These are phyloP conservation scores for Torulaspora globosa DNA, from an alignment of 1,139 yeast genomes.

Conservation along the genomic window DNA sequence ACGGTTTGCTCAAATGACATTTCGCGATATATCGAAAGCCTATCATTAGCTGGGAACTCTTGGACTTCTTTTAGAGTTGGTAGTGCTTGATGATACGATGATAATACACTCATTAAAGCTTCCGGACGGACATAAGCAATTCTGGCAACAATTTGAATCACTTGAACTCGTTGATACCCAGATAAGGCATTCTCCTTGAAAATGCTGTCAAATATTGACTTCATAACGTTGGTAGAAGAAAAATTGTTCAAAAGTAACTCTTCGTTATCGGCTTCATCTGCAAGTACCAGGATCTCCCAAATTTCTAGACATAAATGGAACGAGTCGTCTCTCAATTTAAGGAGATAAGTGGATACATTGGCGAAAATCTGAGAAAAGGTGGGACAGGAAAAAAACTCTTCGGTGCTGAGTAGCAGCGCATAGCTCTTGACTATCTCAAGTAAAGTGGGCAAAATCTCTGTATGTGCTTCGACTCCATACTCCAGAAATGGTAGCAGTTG, in stretches of 20 bases:
- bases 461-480: slow-evolving; percentile 51
- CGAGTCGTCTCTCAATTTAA: slow-evolving; percentile 67
- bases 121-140: slow-evolving; percentile 47
- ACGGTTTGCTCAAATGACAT: slow-evolving; percentile 28
- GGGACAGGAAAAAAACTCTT: slow-evolving; percentile 41
- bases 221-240: slow-evolving; percentile 27
- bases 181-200: slow-evolving; percentile 34
- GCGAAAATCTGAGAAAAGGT: slow-evolving; percentile 46
- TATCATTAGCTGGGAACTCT: slow-evolving; percentile 23
- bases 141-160: slow-evolving; percentile 53
- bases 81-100: slow-evolving; percentile 25
- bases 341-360: slow-evolving; percentile 53
- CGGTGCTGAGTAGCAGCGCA: slow-evolving; percentile 50
- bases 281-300: slow-evolving; percentile 49
- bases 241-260: slow-evolving; percentile 27
- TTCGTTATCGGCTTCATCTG: slow-evolving; percentile 28
- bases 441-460: slow-evolving; percentile 71
- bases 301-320: slow-evolving; percentile 53
- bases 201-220: slow-evolving; percentile 28
- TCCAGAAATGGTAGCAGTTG: slow-evolving; percentile 37
- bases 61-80: slow-evolving; percentile 26
- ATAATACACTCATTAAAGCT: slow-evolving; percentile 42
- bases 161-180: slow-evolving; percentile 43
- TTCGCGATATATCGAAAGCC: slow-evolving; percentile 27
- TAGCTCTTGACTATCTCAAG: slow-evolving; percentile 71